Percentiles rank a stretch among this genome's conserved stretches.
phyloP scores from a whole-genome alignment of 208 protist species.

The Porcisia hertigi region DNA sequence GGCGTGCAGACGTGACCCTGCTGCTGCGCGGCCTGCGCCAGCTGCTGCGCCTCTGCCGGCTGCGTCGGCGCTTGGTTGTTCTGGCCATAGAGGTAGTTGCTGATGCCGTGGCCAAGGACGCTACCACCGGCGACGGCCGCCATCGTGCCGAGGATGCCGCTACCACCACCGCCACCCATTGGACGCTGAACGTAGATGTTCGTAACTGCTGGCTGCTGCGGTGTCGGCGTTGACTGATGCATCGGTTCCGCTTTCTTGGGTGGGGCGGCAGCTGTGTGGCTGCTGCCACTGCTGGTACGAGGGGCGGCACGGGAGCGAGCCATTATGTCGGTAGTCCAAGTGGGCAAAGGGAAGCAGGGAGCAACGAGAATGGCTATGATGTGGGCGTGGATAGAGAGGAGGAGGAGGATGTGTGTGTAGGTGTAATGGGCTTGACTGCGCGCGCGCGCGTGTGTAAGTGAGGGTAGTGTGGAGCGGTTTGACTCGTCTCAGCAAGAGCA shows the following conservation, averaged over 20 bases:
- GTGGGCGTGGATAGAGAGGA: not conserved
- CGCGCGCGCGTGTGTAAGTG: not conserved
- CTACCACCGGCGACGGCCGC: conserved; percentile 81
- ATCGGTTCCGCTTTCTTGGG: conserved; percentile 27
- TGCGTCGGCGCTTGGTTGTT: conserved; percentile 70
- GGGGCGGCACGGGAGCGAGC: conserved; percentile 61
- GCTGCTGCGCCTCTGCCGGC: conserved; percentile 82
- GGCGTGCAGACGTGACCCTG: conserved; percentile 63
- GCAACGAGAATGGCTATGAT: too few relatives aligned
- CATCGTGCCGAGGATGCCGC: conserved; percentile 83
- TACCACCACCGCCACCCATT: conserved; percentile 46
- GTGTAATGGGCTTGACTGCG: not conserved
- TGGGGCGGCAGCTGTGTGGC: conserved; percentile 6
- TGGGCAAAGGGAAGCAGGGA: not conserved
- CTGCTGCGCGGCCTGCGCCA: conserved; percentile 62
- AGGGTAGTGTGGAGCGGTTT: not conserved
- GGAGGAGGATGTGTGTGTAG: not conserved
- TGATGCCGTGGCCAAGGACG: conserved; percentile 87
- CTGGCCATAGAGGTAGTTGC: conserved; percentile 82
- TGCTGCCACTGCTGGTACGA: conserved; percentile 23
- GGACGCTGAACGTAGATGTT: conserved; percentile 78
- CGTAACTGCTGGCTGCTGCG: conserved; percentile 57
- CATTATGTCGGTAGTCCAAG: conserved; percentile 32
- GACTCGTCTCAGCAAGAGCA: too few relatives aligned
- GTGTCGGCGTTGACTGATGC: conserved; percentile 19